Percentiles rank a stretch among this genome's conserved stretches.
Conservation (phyloP, 495 filamentous ascomycete genomes). For the Neurospora sublineolata region DNA sequence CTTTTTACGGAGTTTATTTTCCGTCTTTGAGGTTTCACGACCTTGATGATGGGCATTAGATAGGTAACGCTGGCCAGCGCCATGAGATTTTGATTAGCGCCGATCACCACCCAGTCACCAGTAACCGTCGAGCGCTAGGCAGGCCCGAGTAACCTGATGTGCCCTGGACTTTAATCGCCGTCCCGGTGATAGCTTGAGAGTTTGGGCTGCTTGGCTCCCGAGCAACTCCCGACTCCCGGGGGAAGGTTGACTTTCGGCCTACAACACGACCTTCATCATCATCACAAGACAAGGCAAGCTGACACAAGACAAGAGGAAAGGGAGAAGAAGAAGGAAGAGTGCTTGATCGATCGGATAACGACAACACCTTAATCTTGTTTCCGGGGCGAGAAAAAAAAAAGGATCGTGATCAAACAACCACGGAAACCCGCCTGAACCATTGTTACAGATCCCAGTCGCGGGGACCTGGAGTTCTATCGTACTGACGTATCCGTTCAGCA, state of each 20-base stretch:
- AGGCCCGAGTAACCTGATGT: neutral
- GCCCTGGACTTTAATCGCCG: neutral
- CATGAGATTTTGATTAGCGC: neutral
- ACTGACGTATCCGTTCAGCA: neutral
- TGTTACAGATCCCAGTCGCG: neutral
- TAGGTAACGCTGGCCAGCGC: neutral
- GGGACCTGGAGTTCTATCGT: neutral
- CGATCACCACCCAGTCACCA: neutral
- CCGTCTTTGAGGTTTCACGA: neutral
- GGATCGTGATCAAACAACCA: neutral
- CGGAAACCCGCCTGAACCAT: neutral
- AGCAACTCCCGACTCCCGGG: neutral
- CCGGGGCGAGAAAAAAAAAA: neutral
- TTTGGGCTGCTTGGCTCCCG: neutral
- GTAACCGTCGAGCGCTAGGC: neutral
- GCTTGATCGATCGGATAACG: neutral
- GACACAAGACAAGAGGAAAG: neutral
- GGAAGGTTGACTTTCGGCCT: neutral
- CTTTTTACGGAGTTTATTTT: neutral
- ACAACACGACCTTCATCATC: neutral
- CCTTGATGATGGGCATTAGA: neutral
- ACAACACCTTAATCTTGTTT: neutral
- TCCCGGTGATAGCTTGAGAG: neutral
- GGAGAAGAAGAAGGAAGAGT: neutral
- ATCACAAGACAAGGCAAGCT: neutral